phyloP scores from a whole-genome alignment of 2,329 filamentous ascomycete genomes.

The Didymella lethalis region DNA sequence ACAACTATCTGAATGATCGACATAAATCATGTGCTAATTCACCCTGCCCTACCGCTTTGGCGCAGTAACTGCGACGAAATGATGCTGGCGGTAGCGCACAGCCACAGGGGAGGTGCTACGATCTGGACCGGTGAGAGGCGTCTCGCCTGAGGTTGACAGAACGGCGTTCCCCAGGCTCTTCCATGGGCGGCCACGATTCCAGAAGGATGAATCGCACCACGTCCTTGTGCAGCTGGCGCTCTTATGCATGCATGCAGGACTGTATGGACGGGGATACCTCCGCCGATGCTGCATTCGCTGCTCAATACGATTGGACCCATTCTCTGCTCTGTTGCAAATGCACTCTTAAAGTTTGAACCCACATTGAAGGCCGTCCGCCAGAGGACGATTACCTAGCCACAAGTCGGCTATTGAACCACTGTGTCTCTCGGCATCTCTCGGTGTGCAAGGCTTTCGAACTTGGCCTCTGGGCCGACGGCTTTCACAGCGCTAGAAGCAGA shows the following conservation, averaged over 20 bases:
- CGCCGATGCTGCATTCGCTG: conserved; percentile 11
- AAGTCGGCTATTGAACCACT: conserved; percentile 4
- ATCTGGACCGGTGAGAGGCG: conserved; percentile 17
- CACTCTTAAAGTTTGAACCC: conserved; percentile 15
- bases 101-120: conserved; percentile 11
- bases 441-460: not conserved
- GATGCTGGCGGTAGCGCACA: conserved; percentile 3
- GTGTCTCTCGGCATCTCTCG: conserved; percentile 7
- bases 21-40: conserved; percentile 11
- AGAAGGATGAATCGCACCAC: not conserved
- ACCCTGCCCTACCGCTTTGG: conserved; percentile 8
- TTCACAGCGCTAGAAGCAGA: conserved; percentile 6
- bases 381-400: not conserved
- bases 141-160: conserved; percentile 17
- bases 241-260: conserved; percentile 2
- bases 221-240: conserved; percentile 1
- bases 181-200: conserved; percentile 3
- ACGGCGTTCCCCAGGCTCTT: conserved; percentile 10
- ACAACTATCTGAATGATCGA: conserved; percentile 3
- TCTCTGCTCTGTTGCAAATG: conserved; percentile 4
- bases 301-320: conserved; percentile 2
- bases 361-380: conserved; percentile 1
- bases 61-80: conserved; percentile 10
- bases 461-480: conserved; percentile 1
- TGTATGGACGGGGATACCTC: conserved; percentile 1